These are phyloP conservation scores for Cladophialophora psammophila DNA, from an alignment of 2,329 filamentous ascomycete genomes.

Conservation along the genomic window DNA sequence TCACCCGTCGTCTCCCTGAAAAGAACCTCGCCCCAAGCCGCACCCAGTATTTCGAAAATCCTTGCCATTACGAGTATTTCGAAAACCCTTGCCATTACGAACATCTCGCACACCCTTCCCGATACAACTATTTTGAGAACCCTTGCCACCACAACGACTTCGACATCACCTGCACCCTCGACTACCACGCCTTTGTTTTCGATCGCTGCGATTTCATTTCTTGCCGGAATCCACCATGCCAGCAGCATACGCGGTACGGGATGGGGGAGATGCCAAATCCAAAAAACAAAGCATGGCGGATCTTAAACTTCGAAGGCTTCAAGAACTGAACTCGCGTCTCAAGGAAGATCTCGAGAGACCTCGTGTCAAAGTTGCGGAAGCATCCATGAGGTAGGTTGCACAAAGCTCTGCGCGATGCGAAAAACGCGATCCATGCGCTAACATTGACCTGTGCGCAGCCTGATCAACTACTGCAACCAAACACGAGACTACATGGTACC, in stretches of 20 bases:
- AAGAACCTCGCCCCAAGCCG: slow-evolving; percentile 10
- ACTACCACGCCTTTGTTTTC: slow-evolving; percentile 33
- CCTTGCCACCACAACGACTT: slow-evolving; percentile 12
- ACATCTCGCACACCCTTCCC: background rate
- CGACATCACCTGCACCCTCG: slow-evolving; percentile 19
- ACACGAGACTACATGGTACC: slow-evolving; percentile 99
- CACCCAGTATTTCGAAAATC: slow-evolving; percentile 11
- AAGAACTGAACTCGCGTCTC: slow-evolving; percentile 93
- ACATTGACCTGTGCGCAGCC: slow-evolving; percentile 61
- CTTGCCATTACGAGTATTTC: slow-evolving; percentile 8
- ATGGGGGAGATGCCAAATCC: slow-evolving; percentile 73
- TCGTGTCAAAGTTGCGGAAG: slow-evolving; percentile 93
- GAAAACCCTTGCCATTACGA: slow-evolving; percentile 2
- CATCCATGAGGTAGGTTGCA: slow-evolving; percentile 76
- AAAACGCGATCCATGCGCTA: background rate
- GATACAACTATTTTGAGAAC: slow-evolving; percentile 7
- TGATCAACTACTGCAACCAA: slow-evolving; percentile 97
- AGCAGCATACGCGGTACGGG: slow-evolving; percentile 70
- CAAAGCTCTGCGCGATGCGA: background rate
- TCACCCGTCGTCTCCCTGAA: slow-evolving; percentile 20
- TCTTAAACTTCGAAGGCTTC: slow-evolving; percentile 93
- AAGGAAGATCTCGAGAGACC: slow-evolving; percentile 95
- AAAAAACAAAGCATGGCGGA: slow-evolving; percentile 99
- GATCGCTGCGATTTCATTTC: slow-evolving; percentile 27
- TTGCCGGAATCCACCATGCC: slow-evolving; percentile 57